Percentiles rank a stretch among this genome's conserved stretches.
Conservation (phyloP, 1,284 basidiomycete species). For the Melampsora occidentalis region DNA sequence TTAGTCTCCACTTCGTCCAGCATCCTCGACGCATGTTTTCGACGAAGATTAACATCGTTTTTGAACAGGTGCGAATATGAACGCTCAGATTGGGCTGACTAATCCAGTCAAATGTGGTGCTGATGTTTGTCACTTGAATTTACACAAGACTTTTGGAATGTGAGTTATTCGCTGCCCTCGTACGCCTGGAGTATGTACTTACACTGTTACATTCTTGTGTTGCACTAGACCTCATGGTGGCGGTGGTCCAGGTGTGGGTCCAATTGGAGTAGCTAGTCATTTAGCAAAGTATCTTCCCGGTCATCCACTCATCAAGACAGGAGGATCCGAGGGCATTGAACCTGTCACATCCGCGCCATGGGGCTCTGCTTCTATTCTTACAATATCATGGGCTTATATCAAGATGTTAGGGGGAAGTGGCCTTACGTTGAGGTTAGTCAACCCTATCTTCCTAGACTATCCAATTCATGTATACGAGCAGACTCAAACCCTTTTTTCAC, state of each 20-base stretch:
- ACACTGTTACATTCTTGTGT: constrained; percentile 48
- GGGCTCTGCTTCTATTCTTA: constrained; percentile 88
- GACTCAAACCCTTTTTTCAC: constrained; percentile 87
- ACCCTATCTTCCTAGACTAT: neutral
- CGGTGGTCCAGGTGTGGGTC: constrained; percentile 92
- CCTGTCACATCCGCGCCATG: constrained; percentile 89
- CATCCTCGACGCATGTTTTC: neutral
- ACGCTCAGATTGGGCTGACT: constrained; percentile 91
- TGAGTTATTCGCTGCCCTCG: constrained; percentile 52
- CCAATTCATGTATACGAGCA: constrained; percentile 60
- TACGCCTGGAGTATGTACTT: constrained; percentile 51
- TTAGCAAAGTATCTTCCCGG: constrained; percentile 89
- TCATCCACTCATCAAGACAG: constrained; percentile 72
- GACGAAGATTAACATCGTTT: neutral
- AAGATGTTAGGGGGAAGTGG: constrained; percentile 55
- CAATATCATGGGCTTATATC: constrained; percentile 97
- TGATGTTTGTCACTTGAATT: constrained; percentile 95
- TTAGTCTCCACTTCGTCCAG: constrained; percentile 47
- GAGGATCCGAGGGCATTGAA: constrained; percentile 64
- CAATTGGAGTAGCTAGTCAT: constrained; percentile 90
- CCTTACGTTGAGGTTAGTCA: neutral
- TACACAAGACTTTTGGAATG: constrained; percentile 96
- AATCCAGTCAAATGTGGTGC: constrained; percentile 94
- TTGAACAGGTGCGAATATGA: constrained; percentile 75
- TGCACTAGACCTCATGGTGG: constrained; percentile 80